Base-by-base conservation (phyloP, 345 rosid species). In the Ceriops decandra region DNA sequence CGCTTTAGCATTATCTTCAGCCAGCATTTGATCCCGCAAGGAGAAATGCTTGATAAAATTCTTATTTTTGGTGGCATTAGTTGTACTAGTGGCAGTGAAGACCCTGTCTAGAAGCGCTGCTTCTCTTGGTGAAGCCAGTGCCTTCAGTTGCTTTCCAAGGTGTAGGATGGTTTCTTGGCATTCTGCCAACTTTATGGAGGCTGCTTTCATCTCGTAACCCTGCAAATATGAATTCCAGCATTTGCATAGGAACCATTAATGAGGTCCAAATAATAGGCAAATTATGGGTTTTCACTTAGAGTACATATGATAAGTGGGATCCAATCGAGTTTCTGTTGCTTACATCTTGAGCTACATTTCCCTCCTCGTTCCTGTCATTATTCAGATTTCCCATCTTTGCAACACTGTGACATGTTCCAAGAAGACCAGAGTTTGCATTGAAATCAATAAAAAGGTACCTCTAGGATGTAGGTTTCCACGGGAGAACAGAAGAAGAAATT, bases 131-230 rank as follows among this genome's bases (percentile, higher is more conserved):
- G 88, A 73, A 54, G 86, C 83, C 70, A 87, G 70, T 9, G 92
- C 95, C 85, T 86, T 95, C 27, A 91, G 76, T 74, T 95, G 95
- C 68, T 81, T 95, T 64, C 93, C 85, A 26, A 89, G 79, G 79
- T 84, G 85, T 62, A 86, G 75, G 60, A 90, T 87, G 51, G 97
- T 90, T 47, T 91, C 96, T 83, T 88, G 95, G 74, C 96, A 91
- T 81, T 88, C 97, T 47, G 95, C 91, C 73, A 91, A 72, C 84
- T 88, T 90, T 53, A 81, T 84, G n/a, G 89, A 85, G 60, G 89
- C 96, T 71, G 88, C 86, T 33, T 82, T 68, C 60, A 85, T 81
- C 77, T 88, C 92, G 82, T 84, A 88, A 31, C 80, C 89, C 96
- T 91, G 80, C 79, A 71, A 59, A 20, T 67, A 75, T 35, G 10